Conservation (phyloP, 495 filamentous ascomycete species). For the Penicillium argentinense region DNA sequence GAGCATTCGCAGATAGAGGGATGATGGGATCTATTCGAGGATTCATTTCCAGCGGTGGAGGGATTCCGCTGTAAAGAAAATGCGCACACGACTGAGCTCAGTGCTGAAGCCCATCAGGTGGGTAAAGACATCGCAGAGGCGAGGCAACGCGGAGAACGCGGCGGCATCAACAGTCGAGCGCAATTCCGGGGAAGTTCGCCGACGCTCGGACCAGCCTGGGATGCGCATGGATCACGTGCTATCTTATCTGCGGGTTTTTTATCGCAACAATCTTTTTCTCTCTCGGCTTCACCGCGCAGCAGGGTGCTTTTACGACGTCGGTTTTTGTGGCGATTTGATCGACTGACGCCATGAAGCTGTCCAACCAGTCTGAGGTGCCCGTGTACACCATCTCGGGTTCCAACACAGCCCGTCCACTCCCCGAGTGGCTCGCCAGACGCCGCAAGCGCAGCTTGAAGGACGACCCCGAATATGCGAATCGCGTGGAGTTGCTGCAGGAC, state of each 20-base stretch:
- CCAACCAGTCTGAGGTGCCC: slow-evolving; percentile 81
- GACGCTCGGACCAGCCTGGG: slow-evolving; percentile 27
- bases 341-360: slow-evolving; percentile 72
- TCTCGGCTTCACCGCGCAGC: slow-evolving; percentile 30
- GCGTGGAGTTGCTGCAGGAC: slow-evolving; percentile 93
- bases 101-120: slow-evolving; percentile 21
- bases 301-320: background rate
- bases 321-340: slow-evolving; percentile 3
- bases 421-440: slow-evolving; percentile 91
- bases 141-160: slow-evolving; percentile 4
- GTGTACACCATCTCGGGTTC: slow-evolving; percentile 97
- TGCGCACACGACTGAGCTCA: slow-evolving; percentile 6
- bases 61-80: slow-evolving; percentile 7
- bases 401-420: slow-evolving; percentile 83
- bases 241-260: slow-evolving; percentile 32
- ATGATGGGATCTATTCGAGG: slow-evolving; percentile 22
- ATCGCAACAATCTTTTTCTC: slow-evolving; percentile 52
- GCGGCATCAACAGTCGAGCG: slow-evolving; percentile 12
- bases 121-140: slow-evolving; percentile 21
- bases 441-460: slow-evolving; percentile 92
- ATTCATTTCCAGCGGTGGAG: slow-evolving; percentile 40
- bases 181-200: slow-evolving; percentile 31
- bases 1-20: slow-evolving; percentile 30
- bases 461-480: slow-evolving; percentile 87
- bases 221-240: slow-evolving; percentile 28